phyloP scores from a whole-genome alignment of 2,329 filamentous ascomycete species.

The Cadophora sp. region DNA sequence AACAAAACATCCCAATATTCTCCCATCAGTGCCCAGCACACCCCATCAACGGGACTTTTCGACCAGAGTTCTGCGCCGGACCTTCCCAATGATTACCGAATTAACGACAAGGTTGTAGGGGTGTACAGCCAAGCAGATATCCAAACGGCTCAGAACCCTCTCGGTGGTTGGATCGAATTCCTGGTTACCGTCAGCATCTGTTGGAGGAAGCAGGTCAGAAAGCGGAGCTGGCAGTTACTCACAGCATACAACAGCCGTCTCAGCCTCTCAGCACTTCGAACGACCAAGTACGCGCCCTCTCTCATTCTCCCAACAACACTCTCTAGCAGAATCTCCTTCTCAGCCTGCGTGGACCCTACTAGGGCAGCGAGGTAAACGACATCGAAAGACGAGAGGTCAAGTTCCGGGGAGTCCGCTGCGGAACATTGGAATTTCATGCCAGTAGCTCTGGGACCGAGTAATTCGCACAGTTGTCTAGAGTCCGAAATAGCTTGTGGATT shows the following conservation, averaged over 20 bases:
- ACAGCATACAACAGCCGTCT: conserved; percentile 56
- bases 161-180: conserved; percentile 50
- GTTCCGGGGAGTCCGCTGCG: conserved; percentile 42
- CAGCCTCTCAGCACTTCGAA: conserved; percentile 54
- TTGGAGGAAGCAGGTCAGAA: not conserved
- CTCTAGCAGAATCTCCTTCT: conserved; percentile 52
- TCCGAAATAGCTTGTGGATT: conserved; percentile 46
- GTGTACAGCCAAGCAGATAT: conserved; percentile 53
- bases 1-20: not conserved
- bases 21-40: not conserved
- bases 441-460: conserved; percentile 42
- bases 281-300: conserved; percentile 52
- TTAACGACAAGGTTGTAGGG: conserved; percentile 58
- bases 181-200: conserved; percentile 28
- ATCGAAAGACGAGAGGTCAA: conserved; percentile 46
- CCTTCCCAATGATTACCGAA: conserved; percentile 51
- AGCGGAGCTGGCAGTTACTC: conserved; percentile 28
- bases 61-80: conserved; percentile 23
- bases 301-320: conserved; percentile 49
- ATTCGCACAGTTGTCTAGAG: conserved; percentile 44
- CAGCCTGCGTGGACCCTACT: conserved; percentile 51
- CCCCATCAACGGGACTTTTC: not conserved
- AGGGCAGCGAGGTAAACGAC: conserved; percentile 59
- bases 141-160: conserved; percentile 46
- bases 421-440: conserved; percentile 49